Base-by-base conservation (phyloP, 2,329 filamentous ascomycete species). In the Aspergillus hiratsukae region DNA sequence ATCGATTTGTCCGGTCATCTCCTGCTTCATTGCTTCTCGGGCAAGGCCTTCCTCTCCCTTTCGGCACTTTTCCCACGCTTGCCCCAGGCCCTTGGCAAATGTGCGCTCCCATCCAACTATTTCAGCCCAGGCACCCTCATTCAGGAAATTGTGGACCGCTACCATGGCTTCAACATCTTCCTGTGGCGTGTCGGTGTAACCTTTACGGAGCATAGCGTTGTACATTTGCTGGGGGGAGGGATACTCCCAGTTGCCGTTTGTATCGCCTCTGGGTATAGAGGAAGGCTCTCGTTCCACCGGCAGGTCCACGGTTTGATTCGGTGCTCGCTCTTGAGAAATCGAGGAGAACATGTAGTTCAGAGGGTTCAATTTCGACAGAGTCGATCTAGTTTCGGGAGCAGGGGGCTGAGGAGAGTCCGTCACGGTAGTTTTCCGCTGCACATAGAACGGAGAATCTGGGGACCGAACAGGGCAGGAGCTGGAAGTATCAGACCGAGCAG, bases 201-300 rank as follows among this genome's bases (percentile, higher is more conserved):
- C 94, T 76, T 99, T 99, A 61, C 94, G 88, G 59, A 97, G 79
- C 76, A 99, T 88, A 7, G 94, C 94, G 69, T 99, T 97, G 81
- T 97, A 99, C 94, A 99, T 99, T 76, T 99, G 94, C 78, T 99
- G 94, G 0, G 94, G 93, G 0, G 91, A 97, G 0, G 94, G 94
- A 71, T 99, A 99, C 75, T 97, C 94, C 94, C 94, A 99, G 68
- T 90, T 95, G 49, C 86, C 84, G 52, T 87, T 82, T 2, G 64
- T 57, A 65, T 88, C 86, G 67, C 89, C 90, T 64, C 89, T 89
- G n/a, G 94, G 94, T 65, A 99, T 99, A 1, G 92, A 91, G 0
- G 90, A 96, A 29, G 83, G 78, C 74, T 97, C 91, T 64, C 94
- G 89, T 6, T 86, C 83, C 1, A 92, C 88, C 0, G 92, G 89